Evolutionary conservation across 2,329 filamentous ascomycete species (phyloP), one percentile per base, ranked within the genome.

Genomic region (Ceratocystis huliohia): DNA sequence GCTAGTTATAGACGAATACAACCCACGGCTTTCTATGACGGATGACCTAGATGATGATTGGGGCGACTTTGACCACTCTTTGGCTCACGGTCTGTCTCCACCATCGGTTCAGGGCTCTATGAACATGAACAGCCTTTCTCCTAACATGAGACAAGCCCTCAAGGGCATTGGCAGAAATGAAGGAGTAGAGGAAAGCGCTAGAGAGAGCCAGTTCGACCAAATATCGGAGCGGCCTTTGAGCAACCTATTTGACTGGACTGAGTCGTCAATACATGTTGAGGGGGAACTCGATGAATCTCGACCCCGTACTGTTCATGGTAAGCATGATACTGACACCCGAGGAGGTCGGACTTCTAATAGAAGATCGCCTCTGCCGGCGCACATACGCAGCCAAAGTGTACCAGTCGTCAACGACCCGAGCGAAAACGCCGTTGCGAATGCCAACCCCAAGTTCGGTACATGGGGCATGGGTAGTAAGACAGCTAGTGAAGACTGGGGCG

Each of bases 401-500:
- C 89, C 89, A 3, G 82, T 89, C 15, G 81, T 84, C 2, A 86
- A 86, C 44, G 88, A 91, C 71, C 76, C 71, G 75, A 79, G 75
- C 69, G 87, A 81, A 73, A 65, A 10, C 33, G 20, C 61, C n/a
- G 63, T 56, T 17, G 62, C 62, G 3, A 57, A 63, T 7, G 61
- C 65, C 20, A 80, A 74, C 72, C 75, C 74, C 72, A 92, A 91
- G 71, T 93, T 91, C 72, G 88, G 89, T 56, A 92, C 89, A 0
- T 93, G 89, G 89, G 88, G 88, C 1, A 77, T 91, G 53, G 85
- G 87, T n/a, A 86, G 84, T 69, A 92, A 92, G 74, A 87, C 84
- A 17, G 86, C 86, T 10, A 92, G 87, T 69, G 90, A 95, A 73
- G 89, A 94, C 72, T 95, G 90, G 90, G 90, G 93, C 71, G 88